Evolutionary conservation across 371 early-diverging fungal genomes (phyloP).

Genomic region (Mucor mucedo): DNA sequence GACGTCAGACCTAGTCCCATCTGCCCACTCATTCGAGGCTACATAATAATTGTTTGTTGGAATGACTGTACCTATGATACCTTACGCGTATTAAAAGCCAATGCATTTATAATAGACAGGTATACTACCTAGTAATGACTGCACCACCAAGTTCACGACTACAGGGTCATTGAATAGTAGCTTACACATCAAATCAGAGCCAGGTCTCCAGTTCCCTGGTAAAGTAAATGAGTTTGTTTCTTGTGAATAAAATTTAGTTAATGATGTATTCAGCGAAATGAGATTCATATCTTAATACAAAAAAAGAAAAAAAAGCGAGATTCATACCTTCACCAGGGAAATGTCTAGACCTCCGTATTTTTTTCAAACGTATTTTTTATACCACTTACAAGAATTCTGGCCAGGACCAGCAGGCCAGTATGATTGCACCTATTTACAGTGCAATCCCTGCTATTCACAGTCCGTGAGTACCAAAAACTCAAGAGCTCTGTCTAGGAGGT

Average conservation of each 20-base stretch:
- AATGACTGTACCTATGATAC: conserved; percentile 11
- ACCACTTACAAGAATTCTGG: too few relatives aligned
- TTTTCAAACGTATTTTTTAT: too few relatives aligned
- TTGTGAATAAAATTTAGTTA: conserved; percentile 13
- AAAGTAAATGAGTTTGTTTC: conserved; percentile 4
- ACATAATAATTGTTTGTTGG: conserved; percentile 15
- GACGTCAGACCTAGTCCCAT: neutral
- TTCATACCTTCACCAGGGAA: conserved; percentile 1
- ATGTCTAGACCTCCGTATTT: too few relatives aligned
- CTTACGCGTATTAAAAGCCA: conserved; percentile 10
- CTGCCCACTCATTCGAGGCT: conserved; percentile 19
- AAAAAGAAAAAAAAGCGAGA: conserved; percentile 2
- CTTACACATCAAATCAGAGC: conserved; percentile 23
- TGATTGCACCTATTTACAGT: too few relatives aligned
- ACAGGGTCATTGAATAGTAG: conserved; percentile 22
- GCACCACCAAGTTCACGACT: conserved; percentile 22
- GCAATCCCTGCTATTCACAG: too few relatives aligned
- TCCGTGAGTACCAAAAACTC: too few relatives aligned
- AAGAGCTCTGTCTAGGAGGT: too few relatives aligned
- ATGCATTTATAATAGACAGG: conserved; percentile 8
- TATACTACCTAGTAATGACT: conserved; percentile 23
- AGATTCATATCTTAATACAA: conserved; percentile 2
- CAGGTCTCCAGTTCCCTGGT: conserved; percentile 15
- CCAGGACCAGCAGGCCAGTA: too few relatives aligned
- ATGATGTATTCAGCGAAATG: conserved; percentile 6